Conservation (phyloP, 176 grass and related monocot genomes). For the Triticum urartu region DNA sequence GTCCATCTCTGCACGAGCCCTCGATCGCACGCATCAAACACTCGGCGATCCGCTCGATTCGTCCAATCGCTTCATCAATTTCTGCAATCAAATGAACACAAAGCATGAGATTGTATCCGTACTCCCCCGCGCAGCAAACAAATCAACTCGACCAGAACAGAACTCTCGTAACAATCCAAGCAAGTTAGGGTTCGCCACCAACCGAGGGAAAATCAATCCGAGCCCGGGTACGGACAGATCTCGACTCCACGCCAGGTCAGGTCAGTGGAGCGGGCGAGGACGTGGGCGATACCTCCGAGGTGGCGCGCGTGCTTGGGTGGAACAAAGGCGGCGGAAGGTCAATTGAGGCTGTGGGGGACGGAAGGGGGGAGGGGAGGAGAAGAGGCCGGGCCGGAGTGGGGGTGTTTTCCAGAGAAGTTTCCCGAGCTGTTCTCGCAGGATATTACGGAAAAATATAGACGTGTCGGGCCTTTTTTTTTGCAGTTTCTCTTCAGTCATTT, state of each 20-base stretch:
- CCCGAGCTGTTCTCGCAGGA: background rate
- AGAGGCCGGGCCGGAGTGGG: background rate
- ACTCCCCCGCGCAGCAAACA: background rate
- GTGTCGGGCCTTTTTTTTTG: conserved; percentile 8
- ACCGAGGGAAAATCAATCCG: background rate
- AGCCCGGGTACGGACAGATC: background rate
- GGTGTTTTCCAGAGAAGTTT: background rate
- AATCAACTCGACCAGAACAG: background rate
- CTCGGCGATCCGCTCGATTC: conserved; percentile 20
- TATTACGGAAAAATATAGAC: background rate
- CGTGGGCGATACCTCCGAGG: background rate
- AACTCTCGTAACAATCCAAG: background rate
- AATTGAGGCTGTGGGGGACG: background rate
- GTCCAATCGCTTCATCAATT: background rate
- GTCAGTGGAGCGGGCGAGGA: background rate
- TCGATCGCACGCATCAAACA: conserved; percentile 27
- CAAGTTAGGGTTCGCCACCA: conserved; percentile 3
- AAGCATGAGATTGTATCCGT: background rate
- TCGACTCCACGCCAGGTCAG: background rate
- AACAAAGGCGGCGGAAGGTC: background rate
- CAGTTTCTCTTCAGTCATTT: background rate
- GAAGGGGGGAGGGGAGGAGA: background rate
- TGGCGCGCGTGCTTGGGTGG: background rate
- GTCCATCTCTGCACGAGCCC: conserved; percentile 53
- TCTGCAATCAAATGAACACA: conserved; percentile 11